Evolutionary conservation across 495 filamentous ascomycete species (phyloP), one percentile per base, ranked within the genome.

Genomic region (Podospora anserina): DNA sequence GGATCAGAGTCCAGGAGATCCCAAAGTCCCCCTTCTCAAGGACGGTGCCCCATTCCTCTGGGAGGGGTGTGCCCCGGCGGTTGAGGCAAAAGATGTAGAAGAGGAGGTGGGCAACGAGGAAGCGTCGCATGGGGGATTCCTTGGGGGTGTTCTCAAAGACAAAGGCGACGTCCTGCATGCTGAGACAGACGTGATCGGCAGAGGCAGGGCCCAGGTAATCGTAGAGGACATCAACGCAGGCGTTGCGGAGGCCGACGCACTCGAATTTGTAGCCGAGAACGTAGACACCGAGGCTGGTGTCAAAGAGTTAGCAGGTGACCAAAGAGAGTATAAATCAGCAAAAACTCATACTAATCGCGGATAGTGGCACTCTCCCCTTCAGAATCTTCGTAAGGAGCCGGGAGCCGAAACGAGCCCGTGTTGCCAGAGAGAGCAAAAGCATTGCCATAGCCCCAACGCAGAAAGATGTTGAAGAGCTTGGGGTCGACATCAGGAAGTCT

Each of bases 291-390:
- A 78, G 66, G 64, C 74, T 76, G 58, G 23, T 5, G 23, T 23
- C 23, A 23, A 23, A 3, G 9, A 55, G 65, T 64, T 30, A 65
- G 68, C 55, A 2, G 28, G 2, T 19, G n/a, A 61, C 2, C 1
- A 62, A 18, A 27, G 23, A 32, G 18, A 5, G 4, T 7, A n/a
- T 18, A 44, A 65, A 18, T n/a, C 19, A 44, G 1, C 9, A 58
- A 59, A 13, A 2, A 69, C 72, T 5, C 74, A 7, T 69, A 76
- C 74, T 76, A 78, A 39, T 78, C 76, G 1, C 73, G 63, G 15
- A 78, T 66, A 13, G 39, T 9, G 39, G 39, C 4, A 68, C 71
- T 23, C 23, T 23, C 23, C 23, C 23, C 6, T 61, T 18, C 0
- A 58, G 55, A 30, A 5, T 23, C 65, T 6, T 75, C n/a, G 30